These are phyloP conservation scores for Cucurbita maxima DNA, from an alignment of 306 rosid species.

Conservation along the genomic window DNA sequence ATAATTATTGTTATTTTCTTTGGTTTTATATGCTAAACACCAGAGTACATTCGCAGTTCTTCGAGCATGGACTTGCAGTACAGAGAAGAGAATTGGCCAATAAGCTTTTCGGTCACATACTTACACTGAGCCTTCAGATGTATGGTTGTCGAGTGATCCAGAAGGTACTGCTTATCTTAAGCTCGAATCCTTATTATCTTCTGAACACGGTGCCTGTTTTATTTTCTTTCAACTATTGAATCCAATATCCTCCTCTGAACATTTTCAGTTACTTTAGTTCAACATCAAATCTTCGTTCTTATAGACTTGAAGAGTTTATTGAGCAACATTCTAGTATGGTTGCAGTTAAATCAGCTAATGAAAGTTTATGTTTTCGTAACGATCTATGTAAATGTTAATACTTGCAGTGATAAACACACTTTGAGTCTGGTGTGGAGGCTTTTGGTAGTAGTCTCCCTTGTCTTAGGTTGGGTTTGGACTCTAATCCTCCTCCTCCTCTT, in stretches of 20 bases:
- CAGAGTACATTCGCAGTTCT: constrained; percentile 42
- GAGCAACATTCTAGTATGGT: neutral
- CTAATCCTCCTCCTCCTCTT: neutral
- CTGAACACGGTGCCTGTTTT: neutral
- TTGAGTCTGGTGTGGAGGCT: neutral
- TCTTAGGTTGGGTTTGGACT: neutral
- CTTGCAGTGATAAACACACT: neutral
- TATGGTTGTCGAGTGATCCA: constrained; percentile 97
- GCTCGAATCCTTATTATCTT: neutral
- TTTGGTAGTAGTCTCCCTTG: neutral
- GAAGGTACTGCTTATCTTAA: constrained; percentile 41
- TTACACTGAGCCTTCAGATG: constrained; percentile 93
- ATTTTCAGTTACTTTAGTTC: neutral
- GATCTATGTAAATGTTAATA: neutral
- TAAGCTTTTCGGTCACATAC: constrained; percentile 66
- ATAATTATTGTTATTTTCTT: neutral
- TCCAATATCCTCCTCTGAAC: neutral
- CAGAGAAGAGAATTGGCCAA: constrained; percentile 89
- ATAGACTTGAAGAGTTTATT: neutral
- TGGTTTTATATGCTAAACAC: constrained; percentile 2
- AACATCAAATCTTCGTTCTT: neutral
- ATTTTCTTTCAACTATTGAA: neutral
- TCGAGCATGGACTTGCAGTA: constrained; percentile 79
- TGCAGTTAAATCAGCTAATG: neutral
- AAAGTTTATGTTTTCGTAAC: neutral